Conservation (phyloP, 2,329 filamentous ascomycete genomes). For the Penicillium fuscoglaucum region DNA sequence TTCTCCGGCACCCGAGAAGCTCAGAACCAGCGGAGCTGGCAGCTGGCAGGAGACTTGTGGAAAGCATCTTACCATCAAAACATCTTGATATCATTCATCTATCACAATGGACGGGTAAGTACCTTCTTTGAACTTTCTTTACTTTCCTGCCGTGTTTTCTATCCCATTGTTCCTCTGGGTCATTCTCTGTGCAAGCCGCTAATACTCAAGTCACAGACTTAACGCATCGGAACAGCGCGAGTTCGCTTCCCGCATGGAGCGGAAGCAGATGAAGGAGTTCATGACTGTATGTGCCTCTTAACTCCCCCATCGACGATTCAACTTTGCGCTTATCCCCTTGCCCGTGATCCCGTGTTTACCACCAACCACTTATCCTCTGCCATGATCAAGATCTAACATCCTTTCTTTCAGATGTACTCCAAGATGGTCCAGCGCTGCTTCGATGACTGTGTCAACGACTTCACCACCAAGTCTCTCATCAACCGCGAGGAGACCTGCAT, state of each 20-base stretch:
- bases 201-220: constrained; percentile 54
- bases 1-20: constrained; percentile 6
- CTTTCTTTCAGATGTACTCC: constrained; percentile 61
- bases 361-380: not conserved
- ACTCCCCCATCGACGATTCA: not conserved
- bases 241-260: constrained; percentile 91
- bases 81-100: not conserved
- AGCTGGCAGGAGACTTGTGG: constrained; percentile 4
- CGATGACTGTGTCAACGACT: constrained; percentile 95
- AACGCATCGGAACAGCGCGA: constrained; percentile 81
- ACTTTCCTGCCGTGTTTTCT: not conserved
- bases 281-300: constrained; percentile 71
- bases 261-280: constrained; percentile 98
- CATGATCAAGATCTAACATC: constrained; percentile 16
- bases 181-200: constrained; percentile 11
- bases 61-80: constrained; percentile 10
- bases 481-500: constrained; percentile 88
- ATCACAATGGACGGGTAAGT: constrained; percentile 42
- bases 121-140: not conserved
- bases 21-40: constrained; percentile 9
- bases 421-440: constrained; percentile 70
- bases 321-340: not conserved
- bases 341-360: not conserved
- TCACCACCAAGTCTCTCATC: constrained; percentile 93
- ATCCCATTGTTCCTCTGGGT: not conserved